Evolutionary conservation across 2,329 filamentous ascomycete genomes (phyloP).

Genomic region (Scytalidium lignicola): DNA sequence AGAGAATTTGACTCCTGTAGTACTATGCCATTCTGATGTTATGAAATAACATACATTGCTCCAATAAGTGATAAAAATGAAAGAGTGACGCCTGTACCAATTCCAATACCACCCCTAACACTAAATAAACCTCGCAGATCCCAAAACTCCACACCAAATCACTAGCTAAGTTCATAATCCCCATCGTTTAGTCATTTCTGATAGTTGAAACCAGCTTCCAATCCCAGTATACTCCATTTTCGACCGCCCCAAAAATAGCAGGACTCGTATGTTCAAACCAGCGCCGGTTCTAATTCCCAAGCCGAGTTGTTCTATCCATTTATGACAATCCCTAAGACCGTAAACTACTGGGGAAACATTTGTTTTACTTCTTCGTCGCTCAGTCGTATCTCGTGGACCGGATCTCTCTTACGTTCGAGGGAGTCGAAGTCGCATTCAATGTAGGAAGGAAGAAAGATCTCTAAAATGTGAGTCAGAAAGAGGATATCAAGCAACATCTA

Average conservation of each 20-base stretch:
- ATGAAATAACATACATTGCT: neutral
- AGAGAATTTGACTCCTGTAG: neutral
- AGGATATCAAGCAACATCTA: conserved; percentile 1
- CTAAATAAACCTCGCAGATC: neutral
- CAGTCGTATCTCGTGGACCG: conserved; percentile 71
- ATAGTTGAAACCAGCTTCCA: neutral
- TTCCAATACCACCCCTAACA: neutral
- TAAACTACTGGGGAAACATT: conserved; percentile 56
- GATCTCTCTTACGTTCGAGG: conserved; percentile 70
- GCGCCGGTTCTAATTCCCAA: neutral
- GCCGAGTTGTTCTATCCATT: neutral
- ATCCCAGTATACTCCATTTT: neutral
- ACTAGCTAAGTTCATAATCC: neutral
- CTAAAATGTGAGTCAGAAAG: conserved; percentile 32
- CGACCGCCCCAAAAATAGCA: neutral
- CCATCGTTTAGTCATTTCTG: neutral
- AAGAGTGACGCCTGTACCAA: neutral
- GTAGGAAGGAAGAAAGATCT: conserved; percentile 78
- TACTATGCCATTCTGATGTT: neutral
- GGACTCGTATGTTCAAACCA: neutral
- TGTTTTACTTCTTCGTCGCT: conserved; percentile 70
- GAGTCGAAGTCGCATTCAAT: conserved; percentile 69
- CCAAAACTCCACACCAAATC: neutral
- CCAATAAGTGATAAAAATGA: neutral
- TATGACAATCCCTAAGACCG: neutral